Base-by-base conservation (phyloP, 164 flowering plant species). In the Magnolia kwangsiensis region DNA sequence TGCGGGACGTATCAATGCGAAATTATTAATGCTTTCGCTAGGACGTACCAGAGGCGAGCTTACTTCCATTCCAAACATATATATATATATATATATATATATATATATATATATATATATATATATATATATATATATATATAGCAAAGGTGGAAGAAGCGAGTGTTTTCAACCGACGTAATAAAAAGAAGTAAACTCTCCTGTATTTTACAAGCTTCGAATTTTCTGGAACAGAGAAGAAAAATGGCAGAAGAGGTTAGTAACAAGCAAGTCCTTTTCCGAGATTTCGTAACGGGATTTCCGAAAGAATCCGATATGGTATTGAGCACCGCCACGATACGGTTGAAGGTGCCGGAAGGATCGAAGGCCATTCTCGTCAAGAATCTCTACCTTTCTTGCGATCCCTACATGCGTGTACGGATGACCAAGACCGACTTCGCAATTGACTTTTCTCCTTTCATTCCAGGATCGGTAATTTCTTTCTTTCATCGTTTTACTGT, bases 271-370 rank as follows among this genome's bases (percentile, higher is more conserved):
- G 71, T 86, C 8, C 27, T 84, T 0, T 50, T 86, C 0, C 77
- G 67, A 10, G 78, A 81, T 24, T 84, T 80, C 67, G 61, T 80
- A 8, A 65, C 72, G 80, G 82, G 78, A 1, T 81, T 75, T 37
- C 83, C 85, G 0, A 78, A 82, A 76, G 86, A 83, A 51, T 69
- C 82, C 0, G 84, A 85, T 69, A 78, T 85, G 83, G 76, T 72
- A 14, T 21, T 76, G 68, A 71, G 29, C 19, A 51, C 73, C 1
- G 45, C n/a, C 29, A 72, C 65, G 13, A 75, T 78, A 1, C 10
- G n/a, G 8, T 67, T 86, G 75, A 76, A 77, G 77, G 72, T 80
- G 55, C 78, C 80, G 1, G 76, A 67, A 55, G 75, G 80, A 10
- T 74, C 77, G 14, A 67, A 50, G 2, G 74, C 58, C 5, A 20